Conservation (phyloP, 139 green algal genomes). For the Micractinium conductrix region DNA sequence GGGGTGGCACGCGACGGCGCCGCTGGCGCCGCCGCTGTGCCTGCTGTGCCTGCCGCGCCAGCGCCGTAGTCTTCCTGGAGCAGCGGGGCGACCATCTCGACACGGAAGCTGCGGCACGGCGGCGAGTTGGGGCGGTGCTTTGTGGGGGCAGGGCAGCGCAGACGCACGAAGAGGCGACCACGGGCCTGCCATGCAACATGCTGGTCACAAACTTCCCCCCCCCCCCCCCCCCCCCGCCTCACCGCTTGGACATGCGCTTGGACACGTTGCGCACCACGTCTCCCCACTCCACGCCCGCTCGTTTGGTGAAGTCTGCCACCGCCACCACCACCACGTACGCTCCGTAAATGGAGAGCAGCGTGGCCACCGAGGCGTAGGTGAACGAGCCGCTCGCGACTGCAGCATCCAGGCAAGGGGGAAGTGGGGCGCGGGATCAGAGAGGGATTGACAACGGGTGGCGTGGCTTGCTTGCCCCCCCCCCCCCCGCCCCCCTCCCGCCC, state of each 20-base stretch:
- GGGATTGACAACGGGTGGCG: no score
- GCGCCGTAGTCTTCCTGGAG: neutral
- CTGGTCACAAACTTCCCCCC: no score
- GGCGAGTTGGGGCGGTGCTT: no score
- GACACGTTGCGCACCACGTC: conserved; percentile 34
- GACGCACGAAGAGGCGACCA: no score
- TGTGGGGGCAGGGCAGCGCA: neutral
- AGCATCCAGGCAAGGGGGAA: no score
- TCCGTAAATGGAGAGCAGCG: conserved; percentile 66
- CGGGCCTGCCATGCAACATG: no score
- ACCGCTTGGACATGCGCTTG: neutral
- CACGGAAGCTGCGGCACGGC: neutral
- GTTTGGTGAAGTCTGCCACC: conserved; percentile 62
- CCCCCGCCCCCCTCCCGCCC: no score
- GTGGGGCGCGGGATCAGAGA: no score
- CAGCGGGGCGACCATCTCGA: conserved; percentile 5
- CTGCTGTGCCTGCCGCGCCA: neutral
- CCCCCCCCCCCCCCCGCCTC: neutral
- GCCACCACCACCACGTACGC: conserved; percentile 78
- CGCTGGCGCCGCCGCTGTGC: neutral
- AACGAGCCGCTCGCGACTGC: conserved; percentile 40
- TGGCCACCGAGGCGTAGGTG: conserved; percentile 43
- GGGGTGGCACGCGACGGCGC: no score
- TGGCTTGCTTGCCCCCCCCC: neutral
- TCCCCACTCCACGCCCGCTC: conserved; percentile 55